These are phyloP conservation scores for Agrostemma githago DNA, from an alignment of 148 eudicot genomes.

Conservation along the genomic window DNA sequence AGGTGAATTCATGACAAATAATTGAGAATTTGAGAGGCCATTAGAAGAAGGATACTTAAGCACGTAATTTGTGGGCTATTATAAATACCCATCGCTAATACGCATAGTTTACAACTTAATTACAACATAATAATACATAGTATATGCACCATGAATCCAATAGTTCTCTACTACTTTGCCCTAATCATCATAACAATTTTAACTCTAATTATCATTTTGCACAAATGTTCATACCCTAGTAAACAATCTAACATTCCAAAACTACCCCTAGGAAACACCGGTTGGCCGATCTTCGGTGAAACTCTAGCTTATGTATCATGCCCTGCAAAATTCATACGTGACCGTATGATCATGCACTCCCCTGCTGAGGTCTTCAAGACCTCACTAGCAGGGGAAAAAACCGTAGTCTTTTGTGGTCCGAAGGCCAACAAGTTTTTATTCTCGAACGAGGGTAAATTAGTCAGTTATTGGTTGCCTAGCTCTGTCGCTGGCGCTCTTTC, in stretches of 20 bases:
- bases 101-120: no score
- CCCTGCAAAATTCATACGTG: slow-evolving; percentile 8
- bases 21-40: no score
- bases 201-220: no score
- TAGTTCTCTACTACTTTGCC: no score
- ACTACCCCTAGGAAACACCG: slow-evolving; percentile 6
- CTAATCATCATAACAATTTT: not conserved
- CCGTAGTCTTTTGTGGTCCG: slow-evolving; percentile 3
- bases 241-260: not conserved
- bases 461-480: slow-evolving; percentile 6
- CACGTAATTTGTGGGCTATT: no score
- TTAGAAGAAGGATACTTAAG: no score
- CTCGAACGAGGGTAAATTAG: slow-evolving; percentile 2
- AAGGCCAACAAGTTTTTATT: slow-evolving; percentile 2
- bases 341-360: slow-evolving; percentile 10
- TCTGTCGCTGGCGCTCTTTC: slow-evolving; percentile 1
- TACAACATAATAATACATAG: no score
- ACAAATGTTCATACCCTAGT: not conserved
- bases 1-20: no score
- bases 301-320: not conserved
- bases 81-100: no score
- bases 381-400: slow-evolving; percentile 11
- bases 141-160: no score
- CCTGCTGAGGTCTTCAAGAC: not conserved
- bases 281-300: slow-evolving; percentile 9